phyloP scores from a whole-genome alignment of 2,329 filamentous ascomycete genomes.

The Aspergillus sp. region DNA sequence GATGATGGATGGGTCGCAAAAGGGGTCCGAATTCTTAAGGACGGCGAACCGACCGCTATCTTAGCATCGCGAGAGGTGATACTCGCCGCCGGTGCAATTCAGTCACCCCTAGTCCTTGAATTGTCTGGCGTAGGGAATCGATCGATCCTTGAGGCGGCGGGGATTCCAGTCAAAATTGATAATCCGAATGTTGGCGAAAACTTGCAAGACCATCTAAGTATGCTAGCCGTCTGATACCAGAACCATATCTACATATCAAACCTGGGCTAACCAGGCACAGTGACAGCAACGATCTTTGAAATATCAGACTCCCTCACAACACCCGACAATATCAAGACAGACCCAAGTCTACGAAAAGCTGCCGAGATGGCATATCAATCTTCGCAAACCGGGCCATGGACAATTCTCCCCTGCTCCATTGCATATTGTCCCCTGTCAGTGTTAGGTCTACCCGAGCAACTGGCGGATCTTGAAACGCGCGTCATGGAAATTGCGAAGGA shows the following conservation, averaged over 20 bases:
- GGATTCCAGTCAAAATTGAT: conserved; percentile 45
- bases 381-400: conserved; percentile 16
- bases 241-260: background rate
- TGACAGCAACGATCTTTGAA: conserved; percentile 32
- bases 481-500: conserved; percentile 5
- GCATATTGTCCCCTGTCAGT: conserved; percentile 18
- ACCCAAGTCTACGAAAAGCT: conserved; percentile 8
- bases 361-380: conserved; percentile 15
- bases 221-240: too few species aligned
- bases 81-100: conserved; percentile 57
- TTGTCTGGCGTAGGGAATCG: conserved; percentile 59
- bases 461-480: background rate
- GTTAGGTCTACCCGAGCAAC: conserved; percentile 5
- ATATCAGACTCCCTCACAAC: conserved; percentile 15
- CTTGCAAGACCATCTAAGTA: conserved; percentile 49
- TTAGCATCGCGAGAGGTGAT: conserved; percentile 53
- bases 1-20: conserved; percentile 30
- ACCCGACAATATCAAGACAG: conserved; percentile 13
- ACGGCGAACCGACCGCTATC: conserved; percentile 36
- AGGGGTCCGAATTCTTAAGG: conserved; percentile 43
- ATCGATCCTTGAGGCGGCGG: conserved; percentile 41
- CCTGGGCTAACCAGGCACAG: conserved; percentile 15
- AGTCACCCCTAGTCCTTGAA: conserved; percentile 60
- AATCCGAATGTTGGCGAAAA: conserved; percentile 50
- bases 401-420: conserved; percentile 21